A percentile compares a stretch with the other conserved stretches of the same genome.
Conservation (phyloP, 352 stramenopile species). For the Pythium monospermum region DNA sequence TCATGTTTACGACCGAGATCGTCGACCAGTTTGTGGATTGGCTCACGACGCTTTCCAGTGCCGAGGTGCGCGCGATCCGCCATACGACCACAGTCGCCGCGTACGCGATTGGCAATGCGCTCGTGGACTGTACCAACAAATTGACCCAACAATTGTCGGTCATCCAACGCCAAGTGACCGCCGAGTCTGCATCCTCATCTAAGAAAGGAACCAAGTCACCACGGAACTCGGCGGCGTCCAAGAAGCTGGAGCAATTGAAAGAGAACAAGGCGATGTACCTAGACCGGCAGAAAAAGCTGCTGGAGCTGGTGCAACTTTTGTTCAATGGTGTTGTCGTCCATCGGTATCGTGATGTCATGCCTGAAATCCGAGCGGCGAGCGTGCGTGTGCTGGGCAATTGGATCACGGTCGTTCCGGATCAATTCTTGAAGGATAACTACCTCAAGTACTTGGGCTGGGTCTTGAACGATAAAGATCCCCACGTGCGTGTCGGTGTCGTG, state of each 20-base stretch:
- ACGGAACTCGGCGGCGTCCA: conserved; percentile 18
- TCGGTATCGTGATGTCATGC: conserved; percentile 92
- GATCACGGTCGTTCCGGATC: conserved; percentile 78
- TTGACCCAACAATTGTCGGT: conserved; percentile 63
- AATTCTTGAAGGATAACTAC: conserved; percentile 93
- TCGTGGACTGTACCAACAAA: conserved; percentile 46
- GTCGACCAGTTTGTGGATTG: conserved; percentile 69
- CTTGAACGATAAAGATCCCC: conserved; percentile 85
- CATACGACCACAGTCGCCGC: conserved; percentile 73
- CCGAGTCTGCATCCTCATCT: conserved; percentile 31
- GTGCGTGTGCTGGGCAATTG: conserved; percentile 81
- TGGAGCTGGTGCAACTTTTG: conserved; percentile 57
- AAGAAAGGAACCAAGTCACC: conserved; percentile 15
- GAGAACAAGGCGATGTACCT: conserved; percentile 72
- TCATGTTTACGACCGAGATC: conserved; percentile 68
- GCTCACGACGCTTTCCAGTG: conserved; percentile 78
- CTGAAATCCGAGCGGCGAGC: conserved; percentile 81
- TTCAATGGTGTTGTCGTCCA: conserved; percentile 79
- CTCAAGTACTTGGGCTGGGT: conserved; percentile 97
- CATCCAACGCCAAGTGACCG: conserved; percentile 65
- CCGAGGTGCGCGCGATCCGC: conserved; percentile 76
- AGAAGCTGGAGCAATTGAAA: conserved; percentile 55
- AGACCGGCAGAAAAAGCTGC: conserved; percentile 42
- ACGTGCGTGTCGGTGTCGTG: conserved; percentile 81
- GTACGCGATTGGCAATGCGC: conserved; percentile 56